A percentile compares a stretch with the other conserved stretches of the same genome.
phyloP scores from a whole-genome alignment of 805 yeast genomes.

The Metschnikowia amazonensis region DNA sequence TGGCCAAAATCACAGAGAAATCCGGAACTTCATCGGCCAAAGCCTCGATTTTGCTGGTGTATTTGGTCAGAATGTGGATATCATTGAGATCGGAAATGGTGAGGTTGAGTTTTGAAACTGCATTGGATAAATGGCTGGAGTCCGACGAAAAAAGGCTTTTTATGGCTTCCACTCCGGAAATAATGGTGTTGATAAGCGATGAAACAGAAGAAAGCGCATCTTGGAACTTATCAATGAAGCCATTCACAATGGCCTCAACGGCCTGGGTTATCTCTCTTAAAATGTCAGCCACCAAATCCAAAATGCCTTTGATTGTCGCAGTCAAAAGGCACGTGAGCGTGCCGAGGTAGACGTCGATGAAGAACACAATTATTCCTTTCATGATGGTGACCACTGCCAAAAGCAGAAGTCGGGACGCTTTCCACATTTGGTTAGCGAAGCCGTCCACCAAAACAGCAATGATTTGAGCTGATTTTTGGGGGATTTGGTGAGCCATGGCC shows the following conservation, averaged over 20 bases:
- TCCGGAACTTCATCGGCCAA: constrained; percentile 57
- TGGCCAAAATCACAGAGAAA: constrained; percentile 59
- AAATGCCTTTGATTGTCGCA: constrained; percentile 69
- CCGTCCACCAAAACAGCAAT: constrained; percentile 1
- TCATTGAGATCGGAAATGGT: constrained; percentile 24
- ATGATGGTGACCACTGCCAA: constrained; percentile 51
- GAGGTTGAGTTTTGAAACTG: constrained; percentile 50
- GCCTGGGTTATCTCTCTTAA: constrained; percentile 62
- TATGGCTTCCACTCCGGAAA: constrained; percentile 45
- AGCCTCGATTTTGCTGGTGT: constrained; percentile 52
- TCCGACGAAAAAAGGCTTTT: constrained; percentile 47
- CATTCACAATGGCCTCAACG: constrained; percentile 56
- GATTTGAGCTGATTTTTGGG: constrained; percentile 38
- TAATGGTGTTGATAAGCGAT: constrained; percentile 50
- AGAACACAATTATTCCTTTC: constrained; percentile 11
- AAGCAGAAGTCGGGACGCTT: constrained; percentile 23
- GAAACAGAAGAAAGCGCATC: constrained; percentile 63
- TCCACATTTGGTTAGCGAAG: constrained; percentile 2
- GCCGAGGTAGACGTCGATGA: constrained; percentile 64
- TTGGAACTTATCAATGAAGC: constrained; percentile 60
- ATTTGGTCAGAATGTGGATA: constrained; percentile 61
- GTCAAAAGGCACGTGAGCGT: constrained; percentile 82
- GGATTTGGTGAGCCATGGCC: constrained; percentile 39
- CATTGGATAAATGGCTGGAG: constrained; percentile 31
- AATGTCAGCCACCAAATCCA: constrained; percentile 50